These are phyloP conservation scores for Ustilago loliicola DNA, from an alignment of 1,284 basidiomycete species.

Conservation along the genomic window DNA sequence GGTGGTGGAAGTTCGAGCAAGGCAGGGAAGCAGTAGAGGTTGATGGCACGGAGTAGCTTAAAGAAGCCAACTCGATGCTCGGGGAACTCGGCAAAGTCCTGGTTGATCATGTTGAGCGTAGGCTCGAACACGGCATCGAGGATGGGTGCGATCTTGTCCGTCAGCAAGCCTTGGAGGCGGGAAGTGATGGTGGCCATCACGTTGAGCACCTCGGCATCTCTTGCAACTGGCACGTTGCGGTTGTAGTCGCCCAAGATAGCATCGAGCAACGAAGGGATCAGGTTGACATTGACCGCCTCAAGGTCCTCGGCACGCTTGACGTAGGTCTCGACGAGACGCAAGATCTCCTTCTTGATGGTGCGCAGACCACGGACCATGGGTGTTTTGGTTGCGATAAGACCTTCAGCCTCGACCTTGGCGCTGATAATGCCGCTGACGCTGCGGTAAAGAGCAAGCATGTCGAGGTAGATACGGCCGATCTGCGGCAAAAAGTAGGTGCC, in stretches of 20 bases:
- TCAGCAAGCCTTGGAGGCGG: conserved; percentile 74
- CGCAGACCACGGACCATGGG: conserved; percentile 94
- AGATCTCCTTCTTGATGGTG: conserved; percentile 98
- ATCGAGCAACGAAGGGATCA: conserved; percentile 95
- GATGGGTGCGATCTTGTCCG: conserved; percentile 94
- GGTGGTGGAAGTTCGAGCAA: conserved; percentile 86
- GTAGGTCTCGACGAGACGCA: conserved; percentile 96
- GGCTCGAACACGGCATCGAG: conserved; percentile 98
- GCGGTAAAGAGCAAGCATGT: conserved; percentile 98
- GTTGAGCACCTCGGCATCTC: conserved; percentile 97
- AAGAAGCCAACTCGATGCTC: conserved; percentile 98
- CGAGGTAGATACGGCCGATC: conserved; percentile 94
- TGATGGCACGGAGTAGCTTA: conserved; percentile 93
- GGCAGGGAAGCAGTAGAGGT: conserved; percentile 96
- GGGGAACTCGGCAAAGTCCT: conserved; percentile 97
- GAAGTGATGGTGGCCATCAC: conserved; percentile 96
- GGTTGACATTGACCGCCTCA: conserved; percentile 88
- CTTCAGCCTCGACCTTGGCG: conserved; percentile 83
- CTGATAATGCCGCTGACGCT: conserved; percentile 98
- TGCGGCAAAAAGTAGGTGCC: conserved; percentile 97
- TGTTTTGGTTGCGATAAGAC: conserved; percentile 93
- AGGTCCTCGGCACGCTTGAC: conserved; percentile 96
- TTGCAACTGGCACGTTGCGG: conserved; percentile 90
- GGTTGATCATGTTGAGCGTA: conserved; percentile 98
- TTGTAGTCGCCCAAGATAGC: conserved; percentile 97